A percentile compares a stretch with the other conserved stretches of the same genome.
These are phyloP conservation scores for Tolypocladium endophyticum DNA, from an alignment of 2,329 filamentous ascomycete species.

Conservation along the genomic window DNA sequence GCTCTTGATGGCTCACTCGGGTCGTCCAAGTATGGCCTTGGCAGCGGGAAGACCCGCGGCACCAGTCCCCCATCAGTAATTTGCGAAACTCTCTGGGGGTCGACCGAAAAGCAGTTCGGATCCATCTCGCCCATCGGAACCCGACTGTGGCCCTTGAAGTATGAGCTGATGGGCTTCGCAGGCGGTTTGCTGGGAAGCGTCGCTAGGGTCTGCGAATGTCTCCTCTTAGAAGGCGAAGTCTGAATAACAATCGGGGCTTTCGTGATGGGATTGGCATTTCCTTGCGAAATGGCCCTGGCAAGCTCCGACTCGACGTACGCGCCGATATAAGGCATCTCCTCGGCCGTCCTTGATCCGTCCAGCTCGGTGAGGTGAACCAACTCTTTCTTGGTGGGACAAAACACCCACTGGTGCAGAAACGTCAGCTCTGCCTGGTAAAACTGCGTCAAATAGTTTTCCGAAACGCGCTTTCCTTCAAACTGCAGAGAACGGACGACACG, in stretches of 20 bases:
- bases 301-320: slow-evolving; percentile 55
- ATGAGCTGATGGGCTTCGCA: slow-evolving; percentile 42
- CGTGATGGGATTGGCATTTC: slow-evolving; percentile 82
- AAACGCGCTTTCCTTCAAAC: slow-evolving; percentile 82
- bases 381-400: slow-evolving; percentile 61
- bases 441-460: slow-evolving; percentile 66
- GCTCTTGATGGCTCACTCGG: slow-evolving; percentile 9
- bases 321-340: slow-evolving; percentile 75
- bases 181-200: slow-evolving; percentile 13
- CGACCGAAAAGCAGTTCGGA: slow-evolving; percentile 46
- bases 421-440: slow-evolving; percentile 86
- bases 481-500: slow-evolving; percentile 71
- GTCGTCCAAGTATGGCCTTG: slow-evolving; percentile 43
- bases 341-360: slow-evolving; percentile 49
- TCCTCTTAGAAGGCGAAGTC: slow-evolving; percentile 29
- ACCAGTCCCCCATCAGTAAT: slow-evolving; percentile 38
- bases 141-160: slow-evolving; percentile 39
- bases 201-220: slow-evolving; percentile 25
- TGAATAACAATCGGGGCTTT: slow-evolving; percentile 52
- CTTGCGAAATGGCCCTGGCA: slow-evolving; percentile 64
- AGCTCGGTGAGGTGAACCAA: slow-evolving; percentile 68
- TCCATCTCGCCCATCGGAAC: slow-evolving; percentile 55
- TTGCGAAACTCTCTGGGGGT: slow-evolving; percentile 35
- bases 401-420: slow-evolving; percentile 91
- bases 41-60: slow-evolving; percentile 47